These are phyloP conservation scores for Guyanaporus albipodus DNA, from an alignment of 768 basidiomycete genomes.

Conservation along the genomic window DNA sequence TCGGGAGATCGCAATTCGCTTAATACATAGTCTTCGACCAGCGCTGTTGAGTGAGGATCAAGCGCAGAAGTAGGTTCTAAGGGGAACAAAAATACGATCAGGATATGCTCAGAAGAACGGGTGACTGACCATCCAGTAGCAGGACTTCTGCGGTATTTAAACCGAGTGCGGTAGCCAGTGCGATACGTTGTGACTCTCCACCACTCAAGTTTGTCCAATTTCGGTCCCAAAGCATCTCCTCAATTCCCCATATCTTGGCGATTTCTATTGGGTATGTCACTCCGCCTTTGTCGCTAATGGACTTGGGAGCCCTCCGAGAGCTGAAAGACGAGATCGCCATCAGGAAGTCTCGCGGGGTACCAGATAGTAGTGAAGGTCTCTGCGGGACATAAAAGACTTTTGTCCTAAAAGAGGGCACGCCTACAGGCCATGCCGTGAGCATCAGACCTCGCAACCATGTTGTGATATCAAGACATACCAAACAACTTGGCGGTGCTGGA, in stretches of 20 bases:
- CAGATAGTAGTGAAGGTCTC: conserved; percentile 79
- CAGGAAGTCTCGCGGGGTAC: conserved; percentile 74
- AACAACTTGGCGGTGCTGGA: conserved; percentile 47
- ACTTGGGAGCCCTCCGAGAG: conserved; percentile 34
- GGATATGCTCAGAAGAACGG: not conserved
- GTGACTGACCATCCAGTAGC: conserved; percentile 68
- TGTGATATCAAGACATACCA: conserved; percentile 34
- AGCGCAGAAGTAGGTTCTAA: conserved; percentile 89
- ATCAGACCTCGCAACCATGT: not conserved
- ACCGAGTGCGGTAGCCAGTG: conserved; percentile 70
- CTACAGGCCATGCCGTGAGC: conserved; percentile 34
- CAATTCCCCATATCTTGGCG: conserved; percentile 63
- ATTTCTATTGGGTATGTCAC: conserved; percentile 47
- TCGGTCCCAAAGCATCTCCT: conserved; percentile 68
- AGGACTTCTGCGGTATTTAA: conserved; percentile 74
- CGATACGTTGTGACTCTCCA: conserved; percentile 83
- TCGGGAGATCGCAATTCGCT: conserved; percentile 46
- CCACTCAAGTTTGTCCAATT: conserved; percentile 80
- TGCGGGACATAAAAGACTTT: conserved; percentile 85
- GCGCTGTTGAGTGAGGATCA: conserved; percentile 59
- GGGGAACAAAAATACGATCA: not conserved
- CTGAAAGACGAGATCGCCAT: conserved; percentile 49
- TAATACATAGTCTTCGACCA: conserved; percentile 63
- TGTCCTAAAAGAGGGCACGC: conserved; percentile 74
- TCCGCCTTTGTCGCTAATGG: conserved; percentile 22